Conservation (phyloP, 495 filamentous ascomycete species). For the Wilcoxina mikolae region DNA sequence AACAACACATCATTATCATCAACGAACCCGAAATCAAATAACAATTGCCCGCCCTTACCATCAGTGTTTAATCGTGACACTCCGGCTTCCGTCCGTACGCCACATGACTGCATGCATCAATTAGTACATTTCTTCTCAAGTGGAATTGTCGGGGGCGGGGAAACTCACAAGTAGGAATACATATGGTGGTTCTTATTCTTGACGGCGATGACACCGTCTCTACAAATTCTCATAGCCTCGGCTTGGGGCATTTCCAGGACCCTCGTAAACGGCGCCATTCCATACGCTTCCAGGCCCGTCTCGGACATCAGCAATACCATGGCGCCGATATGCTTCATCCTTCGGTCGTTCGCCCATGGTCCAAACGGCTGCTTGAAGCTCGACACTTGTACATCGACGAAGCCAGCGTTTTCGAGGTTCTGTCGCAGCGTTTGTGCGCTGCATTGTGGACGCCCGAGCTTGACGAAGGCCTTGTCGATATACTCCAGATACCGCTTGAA, state of each 20-base stretch:
- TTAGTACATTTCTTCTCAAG: not conserved
- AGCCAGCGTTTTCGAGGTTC: not conserved
- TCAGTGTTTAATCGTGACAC: no score
- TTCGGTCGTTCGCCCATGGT: slow-evolving; percentile 36
- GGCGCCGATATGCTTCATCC: slow-evolving; percentile 35
- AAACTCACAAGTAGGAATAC: slow-evolving; percentile 1
- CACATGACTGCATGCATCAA: not conserved
- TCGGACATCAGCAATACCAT: not conserved
- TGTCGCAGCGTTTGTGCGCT: not conserved
- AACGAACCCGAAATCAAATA: no score
- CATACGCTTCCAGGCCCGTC: not conserved
- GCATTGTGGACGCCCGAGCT: not conserved
- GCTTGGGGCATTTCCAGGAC: not conserved
- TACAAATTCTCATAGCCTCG: not conserved
- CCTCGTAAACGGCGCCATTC: slow-evolving; percentile 2
- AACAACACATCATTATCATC: no score
- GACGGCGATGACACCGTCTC: not conserved
- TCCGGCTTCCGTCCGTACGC: not conserved
- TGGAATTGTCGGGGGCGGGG: not conserved
- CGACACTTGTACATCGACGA: slow-evolving; percentile 8
- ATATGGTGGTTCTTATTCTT: not conserved
- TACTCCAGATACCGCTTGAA: not conserved
- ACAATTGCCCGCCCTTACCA: no score
- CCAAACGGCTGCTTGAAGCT: slow-evolving; percentile 28
- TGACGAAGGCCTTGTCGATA: not conserved